Percentiles rank a stretch among this genome's conserved stretches.
These are phyloP conservation scores for Euryodendron excelsum DNA, from an alignment of 148 eudicot genomes.

Conservation along the genomic window DNA sequence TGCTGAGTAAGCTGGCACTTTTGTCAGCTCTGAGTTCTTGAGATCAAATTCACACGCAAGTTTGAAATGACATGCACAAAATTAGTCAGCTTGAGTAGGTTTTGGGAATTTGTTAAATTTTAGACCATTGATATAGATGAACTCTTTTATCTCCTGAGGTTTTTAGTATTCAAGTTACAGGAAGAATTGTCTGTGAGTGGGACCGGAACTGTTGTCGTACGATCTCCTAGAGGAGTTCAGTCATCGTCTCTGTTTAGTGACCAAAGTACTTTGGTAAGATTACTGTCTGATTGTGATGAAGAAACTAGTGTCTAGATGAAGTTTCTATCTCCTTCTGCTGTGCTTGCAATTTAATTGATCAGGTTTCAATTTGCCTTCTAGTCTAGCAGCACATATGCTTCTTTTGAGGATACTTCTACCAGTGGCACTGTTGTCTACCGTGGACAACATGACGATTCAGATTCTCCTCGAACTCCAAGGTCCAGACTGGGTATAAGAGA, in stretches of 20 bases:
- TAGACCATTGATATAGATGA: not conserved
- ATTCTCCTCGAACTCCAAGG: slow-evolving; percentile 78
- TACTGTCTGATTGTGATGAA: slow-evolving; percentile 13
- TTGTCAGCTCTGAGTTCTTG: not conserved
- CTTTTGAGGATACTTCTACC: slow-evolving; percentile 71
- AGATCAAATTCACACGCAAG: not conserved
- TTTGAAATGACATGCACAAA: not conserved
- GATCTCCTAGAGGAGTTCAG: slow-evolving; percentile 61
- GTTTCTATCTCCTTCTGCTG: not conserved
- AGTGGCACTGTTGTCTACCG: slow-evolving; percentile 87
- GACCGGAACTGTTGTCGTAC: slow-evolving; percentile 78
- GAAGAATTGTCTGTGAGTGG: slow-evolving; percentile 65
- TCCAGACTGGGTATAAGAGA: slow-evolving; percentile 78
- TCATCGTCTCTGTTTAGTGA: slow-evolving; percentile 53
- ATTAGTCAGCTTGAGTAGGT: not conserved
- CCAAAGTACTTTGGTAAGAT: slow-evolving; percentile 55
- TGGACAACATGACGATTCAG: slow-evolving; percentile 70
- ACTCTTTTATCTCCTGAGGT: not conserved
- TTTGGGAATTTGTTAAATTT: not conserved
- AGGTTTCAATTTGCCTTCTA: slow-evolving; percentile 27
- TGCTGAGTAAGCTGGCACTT: not conserved
- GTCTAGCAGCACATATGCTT: slow-evolving; percentile 66
- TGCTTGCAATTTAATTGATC: slow-evolving; percentile 16
- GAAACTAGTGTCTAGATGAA: not conserved
- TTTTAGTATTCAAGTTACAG: slow-evolving; percentile 36